Conservation (phyloP, 805 yeast species). For the Starmera quercuum region DNA sequence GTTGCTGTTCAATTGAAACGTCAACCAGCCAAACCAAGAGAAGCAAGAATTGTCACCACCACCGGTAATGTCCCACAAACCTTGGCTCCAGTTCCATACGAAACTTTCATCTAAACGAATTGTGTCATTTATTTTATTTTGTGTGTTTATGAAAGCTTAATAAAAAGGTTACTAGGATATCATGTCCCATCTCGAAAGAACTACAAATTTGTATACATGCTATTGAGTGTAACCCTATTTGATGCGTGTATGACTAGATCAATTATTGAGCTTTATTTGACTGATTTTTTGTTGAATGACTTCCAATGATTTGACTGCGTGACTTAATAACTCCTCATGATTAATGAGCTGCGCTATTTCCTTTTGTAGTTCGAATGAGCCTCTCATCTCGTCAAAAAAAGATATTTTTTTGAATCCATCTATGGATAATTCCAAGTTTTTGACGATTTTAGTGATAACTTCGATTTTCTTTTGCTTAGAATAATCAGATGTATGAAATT, state of each 20-base stretch:
- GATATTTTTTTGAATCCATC: constrained; percentile 33
- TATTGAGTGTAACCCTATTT: no score
- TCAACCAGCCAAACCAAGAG: constrained; percentile 98
- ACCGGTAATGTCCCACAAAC: constrained; percentile 87
- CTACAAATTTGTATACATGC: constrained; percentile 2
- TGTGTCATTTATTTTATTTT: constrained; percentile 1
- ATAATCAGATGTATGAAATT: neutral
- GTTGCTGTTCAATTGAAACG: constrained; percentile 89
- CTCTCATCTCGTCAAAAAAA: constrained; percentile 30
- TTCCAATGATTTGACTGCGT: constrained; percentile 22
- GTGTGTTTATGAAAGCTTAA: neutral
- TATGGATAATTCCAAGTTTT: constrained; percentile 34
- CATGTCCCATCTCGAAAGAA: neutral
- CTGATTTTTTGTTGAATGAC: constrained; percentile 22
- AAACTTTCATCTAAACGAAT: constrained; percentile 84
- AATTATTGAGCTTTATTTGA: no score
- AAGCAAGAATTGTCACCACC: constrained; percentile 76
- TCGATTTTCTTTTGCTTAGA: constrained; percentile 1
- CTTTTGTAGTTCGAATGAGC: constrained; percentile 32
- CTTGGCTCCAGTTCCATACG: constrained; percentile 98
- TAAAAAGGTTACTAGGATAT: constrained; percentile 1
- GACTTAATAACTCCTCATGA: constrained; percentile 23
- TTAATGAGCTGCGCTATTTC: constrained; percentile 23
- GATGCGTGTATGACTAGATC: no score
- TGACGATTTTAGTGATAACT: constrained; percentile 20